Conservation (phyloP, 257 asterid genomes). For the Mentha longifolia region DNA sequence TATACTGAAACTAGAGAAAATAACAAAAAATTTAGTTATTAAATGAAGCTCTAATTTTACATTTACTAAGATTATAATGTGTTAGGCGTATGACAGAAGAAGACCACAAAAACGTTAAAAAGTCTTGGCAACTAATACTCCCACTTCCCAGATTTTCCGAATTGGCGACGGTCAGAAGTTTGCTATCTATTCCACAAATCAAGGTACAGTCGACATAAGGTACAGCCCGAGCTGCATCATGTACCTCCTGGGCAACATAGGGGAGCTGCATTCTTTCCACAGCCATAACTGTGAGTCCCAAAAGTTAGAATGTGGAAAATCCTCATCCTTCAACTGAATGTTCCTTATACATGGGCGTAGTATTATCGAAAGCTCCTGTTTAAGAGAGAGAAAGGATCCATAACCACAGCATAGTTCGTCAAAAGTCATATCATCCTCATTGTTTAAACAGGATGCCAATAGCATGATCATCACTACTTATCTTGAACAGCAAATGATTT, state of each 20-base stretch:
- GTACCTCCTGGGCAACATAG: constrained; percentile 18
- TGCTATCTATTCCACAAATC: constrained; percentile 50
- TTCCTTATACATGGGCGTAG: constrained; percentile 22
- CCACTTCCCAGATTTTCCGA: constrained; percentile 33
- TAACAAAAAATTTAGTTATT: not conserved
- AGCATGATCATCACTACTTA: constrained; percentile 4
- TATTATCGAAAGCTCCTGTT: constrained; percentile 61
- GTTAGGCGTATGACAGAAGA: constrained; percentile 28
- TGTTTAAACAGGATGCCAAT: not conserved
- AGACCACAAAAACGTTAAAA: constrained; percentile 1
- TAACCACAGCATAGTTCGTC: not conserved
- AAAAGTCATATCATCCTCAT: not conserved
- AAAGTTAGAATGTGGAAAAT: constrained; percentile 13
- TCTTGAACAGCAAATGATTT: not conserved
- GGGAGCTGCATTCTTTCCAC: not conserved
- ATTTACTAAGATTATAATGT: constrained; percentile 40
- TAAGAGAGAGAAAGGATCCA: constrained; percentile 21
- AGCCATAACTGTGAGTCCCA: constrained; percentile 8
- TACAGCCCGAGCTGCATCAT: constrained; percentile 32
- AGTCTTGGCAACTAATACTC: constrained; percentile 31
- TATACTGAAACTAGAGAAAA: not conserved
- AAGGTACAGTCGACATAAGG: constrained; percentile 29
- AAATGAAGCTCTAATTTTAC: constrained; percentile 39
- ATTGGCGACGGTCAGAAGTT: constrained; percentile 40
- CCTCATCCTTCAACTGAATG: constrained; percentile 26